phyloP scores from a whole-genome alignment of 352 stramenopile species.

The Pythium brachiatum region DNA sequence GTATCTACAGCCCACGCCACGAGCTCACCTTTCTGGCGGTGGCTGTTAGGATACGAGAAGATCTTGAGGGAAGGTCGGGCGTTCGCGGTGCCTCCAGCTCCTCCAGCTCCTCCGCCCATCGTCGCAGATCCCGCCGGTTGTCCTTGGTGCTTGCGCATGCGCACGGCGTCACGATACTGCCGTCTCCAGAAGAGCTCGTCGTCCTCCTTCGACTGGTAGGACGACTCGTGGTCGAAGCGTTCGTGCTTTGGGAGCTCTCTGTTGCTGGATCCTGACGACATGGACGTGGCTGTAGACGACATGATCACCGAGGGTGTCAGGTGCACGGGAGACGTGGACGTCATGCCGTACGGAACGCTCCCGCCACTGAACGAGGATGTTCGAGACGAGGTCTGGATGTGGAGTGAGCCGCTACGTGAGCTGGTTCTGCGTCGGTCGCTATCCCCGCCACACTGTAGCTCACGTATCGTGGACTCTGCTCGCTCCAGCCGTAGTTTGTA shows the following conservation, averaged over 20 bases:
- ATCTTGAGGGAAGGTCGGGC: slow-evolving; percentile 63
- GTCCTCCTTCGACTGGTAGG: slow-evolving; percentile 29
- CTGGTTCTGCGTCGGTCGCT: slow-evolving; percentile 16
- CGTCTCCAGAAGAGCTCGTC: slow-evolving; percentile 31
- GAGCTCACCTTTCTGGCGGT: slow-evolving; percentile 36
- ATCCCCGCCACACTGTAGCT: slow-evolving; percentile 32
- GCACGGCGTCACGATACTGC: slow-evolving; percentile 32
- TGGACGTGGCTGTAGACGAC: neutral
- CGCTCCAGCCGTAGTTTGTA: slow-evolving; percentile 48
- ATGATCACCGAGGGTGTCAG: slow-evolving; percentile 4
- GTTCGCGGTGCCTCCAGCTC: neutral
- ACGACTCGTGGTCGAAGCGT: slow-evolving; percentile 30
- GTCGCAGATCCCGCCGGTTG: neutral
- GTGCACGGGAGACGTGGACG: slow-evolving; percentile 21
- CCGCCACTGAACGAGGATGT: slow-evolving; percentile 16
- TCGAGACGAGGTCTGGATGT: slow-evolving; percentile 21
- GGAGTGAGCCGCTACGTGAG: slow-evolving; percentile 3
- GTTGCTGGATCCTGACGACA: neutral
- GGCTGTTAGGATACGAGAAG: slow-evolving; percentile 55
- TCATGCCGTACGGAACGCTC: slow-evolving; percentile 24
- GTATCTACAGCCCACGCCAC: no score
- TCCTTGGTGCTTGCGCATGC: slow-evolving; percentile 28
- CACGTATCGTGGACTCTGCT: slow-evolving; percentile 37
- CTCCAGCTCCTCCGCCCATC: neutral
- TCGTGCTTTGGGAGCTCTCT: slow-evolving; percentile 26